Evolutionary conservation across 164 flowering plant genomes (phyloP), one percentile per base, ranked within the genome.

Genomic region (Sedum album): DNA sequence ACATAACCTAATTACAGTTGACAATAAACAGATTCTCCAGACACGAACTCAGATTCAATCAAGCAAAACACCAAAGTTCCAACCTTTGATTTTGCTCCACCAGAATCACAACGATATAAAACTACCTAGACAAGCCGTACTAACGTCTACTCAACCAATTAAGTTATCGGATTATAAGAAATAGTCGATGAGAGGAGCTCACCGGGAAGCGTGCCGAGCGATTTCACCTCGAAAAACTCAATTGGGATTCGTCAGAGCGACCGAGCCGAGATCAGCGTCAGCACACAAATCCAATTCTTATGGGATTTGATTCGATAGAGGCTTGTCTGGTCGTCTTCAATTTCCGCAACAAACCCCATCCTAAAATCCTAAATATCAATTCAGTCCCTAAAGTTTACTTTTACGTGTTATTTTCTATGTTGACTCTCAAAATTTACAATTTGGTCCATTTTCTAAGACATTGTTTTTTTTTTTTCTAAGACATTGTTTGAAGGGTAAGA

Each of bases 171-270:
- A 57, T 0, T 13, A 57, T 11, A 11, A 26, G 20, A 57, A 17
- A 14, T 4, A 14, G 48, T 4, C 8, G 15, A 14, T 2, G 17
- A 55, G 61, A 15, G 15, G 46, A 41, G 20, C 62, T 57, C 33
- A 57, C 62, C 62, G 33, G 33, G 62, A 57, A 57, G 62, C 62
- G 62, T 28, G 62, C 62, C 62, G 33, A 57, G 61, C 31, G 61
- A 55, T 25, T 55, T 55, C 61, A 55, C 62, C 62, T 57, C 62
- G 62, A 57, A 57, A 28, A 14, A 55, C 60, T 57, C 33, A 28
- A 57, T 0, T 57, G n/a, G 33, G 33, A 9, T 55, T 55, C 13
- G 42, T 39, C 30, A 53, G 28, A 51, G 57, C 55, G 55, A 49
- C n/a, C 55, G 6, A 18, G 30, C 60, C n/a, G n/a, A n/a, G n/a